Evolutionary conservation across 2,329 filamentous ascomycete species (phyloP).

Genomic region (Cytospora schulzeri): DNA sequence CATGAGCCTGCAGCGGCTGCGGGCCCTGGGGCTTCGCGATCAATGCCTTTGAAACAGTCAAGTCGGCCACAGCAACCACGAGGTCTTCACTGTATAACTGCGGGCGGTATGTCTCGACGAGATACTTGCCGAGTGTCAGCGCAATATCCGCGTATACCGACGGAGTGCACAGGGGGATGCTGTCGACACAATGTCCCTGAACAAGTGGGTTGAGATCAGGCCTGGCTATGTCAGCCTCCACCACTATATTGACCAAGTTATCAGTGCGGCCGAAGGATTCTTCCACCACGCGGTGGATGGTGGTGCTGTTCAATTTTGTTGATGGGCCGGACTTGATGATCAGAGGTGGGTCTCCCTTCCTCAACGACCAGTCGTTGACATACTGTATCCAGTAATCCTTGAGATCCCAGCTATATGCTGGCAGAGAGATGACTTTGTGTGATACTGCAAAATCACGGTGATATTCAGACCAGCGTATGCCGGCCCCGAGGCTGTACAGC

Average conservation of each 20-base stretch:
- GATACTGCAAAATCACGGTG: slow-evolving; percentile 3
- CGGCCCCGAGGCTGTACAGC: neutral
- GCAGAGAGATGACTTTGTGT: slow-evolving; percentile 10
- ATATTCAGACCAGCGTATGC: slow-evolving; percentile 9
- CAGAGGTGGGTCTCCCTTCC: slow-evolving; percentile 12
- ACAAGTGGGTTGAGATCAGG: slow-evolving; percentile 62
- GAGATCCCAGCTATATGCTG: slow-evolving; percentile 19
- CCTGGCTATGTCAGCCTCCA: slow-evolving; percentile 67
- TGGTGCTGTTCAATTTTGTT: slow-evolving; percentile 33
- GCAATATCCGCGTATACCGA: slow-evolving; percentile 52
- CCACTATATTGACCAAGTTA: slow-evolving; percentile 46
- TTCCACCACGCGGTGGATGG: slow-evolving; percentile 10
- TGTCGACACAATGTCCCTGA: slow-evolving; percentile 68
- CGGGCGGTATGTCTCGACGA: slow-evolving; percentile 63
- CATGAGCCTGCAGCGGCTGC: slow-evolving; percentile 60
- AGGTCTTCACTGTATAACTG: slow-evolving; percentile 62
- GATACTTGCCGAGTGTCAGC: slow-evolving; percentile 62
- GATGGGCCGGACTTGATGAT: slow-evolving; percentile 47
- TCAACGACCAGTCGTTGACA: slow-evolving; percentile 16
- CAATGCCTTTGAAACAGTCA: slow-evolving; percentile 59
- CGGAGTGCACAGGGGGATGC: slow-evolving; percentile 65
- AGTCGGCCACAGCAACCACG: slow-evolving; percentile 72
- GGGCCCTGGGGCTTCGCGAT: slow-evolving; percentile 58
- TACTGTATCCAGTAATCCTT: slow-evolving; percentile 23
- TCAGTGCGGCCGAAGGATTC: neutral